phyloP scores from a whole-genome alignment of 2,329 filamentous ascomycete species.

The Onygenales sp. region DNA sequence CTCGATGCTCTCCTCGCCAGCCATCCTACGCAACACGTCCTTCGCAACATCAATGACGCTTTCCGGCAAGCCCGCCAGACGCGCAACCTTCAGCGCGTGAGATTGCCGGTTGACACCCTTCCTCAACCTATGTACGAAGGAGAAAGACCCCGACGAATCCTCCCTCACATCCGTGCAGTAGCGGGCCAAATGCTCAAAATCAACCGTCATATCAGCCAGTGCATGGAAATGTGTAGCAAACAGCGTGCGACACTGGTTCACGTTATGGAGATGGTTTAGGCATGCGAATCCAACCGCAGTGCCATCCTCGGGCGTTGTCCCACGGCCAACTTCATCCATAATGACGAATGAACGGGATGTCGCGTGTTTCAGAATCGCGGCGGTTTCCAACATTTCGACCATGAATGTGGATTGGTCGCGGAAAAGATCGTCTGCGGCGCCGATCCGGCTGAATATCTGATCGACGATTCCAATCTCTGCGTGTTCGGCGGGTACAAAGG shows the following conservation, averaged over 20 bases:
- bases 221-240: slow-evolving; percentile 95
- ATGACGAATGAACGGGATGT: slow-evolving; percentile 83
- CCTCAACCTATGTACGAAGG: slow-evolving; percentile 74
- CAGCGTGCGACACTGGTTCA: slow-evolving; percentile 69
- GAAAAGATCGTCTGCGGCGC: slow-evolving; percentile 91
- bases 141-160: slow-evolving; percentile 58
- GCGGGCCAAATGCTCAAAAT: slow-evolving; percentile 51
- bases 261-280: slow-evolving; percentile 68
- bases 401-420: slow-evolving; percentile 95
- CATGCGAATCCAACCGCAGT: slow-evolving; percentile 83
- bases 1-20: not conserved
- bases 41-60: slow-evolving; percentile 60
- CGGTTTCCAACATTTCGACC: slow-evolving; percentile 98
- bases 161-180: slow-evolving; percentile 90
- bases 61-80: slow-evolving; percentile 70
- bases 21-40: slow-evolving; percentile 28
- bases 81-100: slow-evolving; percentile 91
- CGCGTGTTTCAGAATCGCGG: slow-evolving; percentile 75
- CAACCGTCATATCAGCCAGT: slow-evolving; percentile 64
- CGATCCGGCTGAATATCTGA: slow-evolving; percentile 86
- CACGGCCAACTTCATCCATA: slow-evolving; percentile 95
- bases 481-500: slow-evolving; percentile 81
- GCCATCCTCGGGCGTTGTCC: slow-evolving; percentile 88
- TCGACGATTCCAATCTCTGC: slow-evolving; percentile 88
- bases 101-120: slow-evolving; percentile 76